phyloP scores from a whole-genome alignment of 2,329 filamentous ascomycete genomes.

The Karstenula rhodostoma region DNA sequence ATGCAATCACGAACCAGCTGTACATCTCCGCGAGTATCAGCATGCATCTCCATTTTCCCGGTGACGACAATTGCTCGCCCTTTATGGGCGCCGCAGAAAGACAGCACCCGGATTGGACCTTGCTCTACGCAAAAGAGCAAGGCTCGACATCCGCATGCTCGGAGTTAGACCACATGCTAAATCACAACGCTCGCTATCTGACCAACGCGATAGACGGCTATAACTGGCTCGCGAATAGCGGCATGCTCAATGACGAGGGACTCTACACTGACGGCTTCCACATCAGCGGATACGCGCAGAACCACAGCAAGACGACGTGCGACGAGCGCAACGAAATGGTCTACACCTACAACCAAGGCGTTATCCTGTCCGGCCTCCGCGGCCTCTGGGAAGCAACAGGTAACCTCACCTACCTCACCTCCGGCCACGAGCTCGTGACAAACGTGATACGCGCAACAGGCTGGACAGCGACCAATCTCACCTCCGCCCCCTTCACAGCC shows the following conservation, averaged over 20 bases:
- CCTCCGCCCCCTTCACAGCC: constrained; percentile 2
- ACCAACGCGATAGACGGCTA: constrained; percentile 80
- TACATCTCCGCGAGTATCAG: constrained; percentile 83
- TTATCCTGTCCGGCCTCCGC: constrained; percentile 81
- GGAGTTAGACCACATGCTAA: neutral
- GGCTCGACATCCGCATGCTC: constrained; percentile 11
- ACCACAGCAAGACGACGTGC: constrained; percentile 73
- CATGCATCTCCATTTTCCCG: constrained; percentile 91
- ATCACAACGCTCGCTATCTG: constrained; percentile 70
- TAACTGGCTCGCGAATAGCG: constrained; percentile 77
- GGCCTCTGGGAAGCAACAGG: constrained; percentile 83
- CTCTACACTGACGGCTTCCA: constrained; percentile 91
- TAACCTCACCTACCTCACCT: constrained; percentile 72
- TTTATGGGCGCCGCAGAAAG: constrained; percentile 57
- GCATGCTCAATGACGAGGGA: constrained; percentile 80
- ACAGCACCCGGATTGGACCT: constrained; percentile 5
- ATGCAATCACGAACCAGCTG: constrained; percentile 93
- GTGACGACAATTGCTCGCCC: constrained; percentile 76
- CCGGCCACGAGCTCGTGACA: constrained; percentile 80
- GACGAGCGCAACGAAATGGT: constrained; percentile 87
- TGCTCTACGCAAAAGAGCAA: neutral
- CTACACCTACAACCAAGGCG: constrained; percentile 96
- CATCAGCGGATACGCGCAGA: constrained; percentile 68
- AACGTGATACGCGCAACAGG: constrained; percentile 81
- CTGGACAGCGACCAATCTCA: constrained; percentile 60